These are phyloP conservation scores for Solanum ossicruentum DNA, from an alignment of 257 asterid species.

Conservation along the genomic window DNA sequence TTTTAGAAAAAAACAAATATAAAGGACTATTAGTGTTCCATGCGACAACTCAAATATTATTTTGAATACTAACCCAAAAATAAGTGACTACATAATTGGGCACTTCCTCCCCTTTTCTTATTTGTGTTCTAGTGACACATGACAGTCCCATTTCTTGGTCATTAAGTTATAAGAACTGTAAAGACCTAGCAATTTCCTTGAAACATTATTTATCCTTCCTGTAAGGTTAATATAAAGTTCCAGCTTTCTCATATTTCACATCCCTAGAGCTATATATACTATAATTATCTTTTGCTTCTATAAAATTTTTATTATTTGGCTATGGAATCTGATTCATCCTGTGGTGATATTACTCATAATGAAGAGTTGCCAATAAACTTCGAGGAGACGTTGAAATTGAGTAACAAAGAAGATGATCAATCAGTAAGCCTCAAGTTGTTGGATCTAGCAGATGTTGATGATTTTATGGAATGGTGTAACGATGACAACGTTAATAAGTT, in stretches of 20 bases:
- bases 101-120: too few relatives aligned
- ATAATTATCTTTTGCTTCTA: too few relatives aligned
- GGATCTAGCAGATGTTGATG: slow-evolving; percentile 42
- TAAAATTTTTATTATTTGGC: background rate
- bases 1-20: too few relatives aligned
- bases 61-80: too few relatives aligned
- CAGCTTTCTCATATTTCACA: background rate
- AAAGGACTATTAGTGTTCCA: too few relatives aligned
- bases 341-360: background rate
- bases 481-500: slow-evolving; percentile 55
- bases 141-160: background rate
- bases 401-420: background rate
- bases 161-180: background rate
- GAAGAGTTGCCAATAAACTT: background rate
- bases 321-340: background rate
- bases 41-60: too few relatives aligned
- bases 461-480: slow-evolving; percentile 30
- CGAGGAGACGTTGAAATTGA: background rate
- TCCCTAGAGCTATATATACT: background rate
- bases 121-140: background rate
- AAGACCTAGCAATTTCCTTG: background rate
- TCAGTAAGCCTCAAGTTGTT: slow-evolving; percentile 35
- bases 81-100: too few relatives aligned
- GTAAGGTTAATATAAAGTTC: background rate
- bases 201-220: background rate